Conservation (phyloP, 305 asterid species). For the Fraxinus baroniana region DNA sequence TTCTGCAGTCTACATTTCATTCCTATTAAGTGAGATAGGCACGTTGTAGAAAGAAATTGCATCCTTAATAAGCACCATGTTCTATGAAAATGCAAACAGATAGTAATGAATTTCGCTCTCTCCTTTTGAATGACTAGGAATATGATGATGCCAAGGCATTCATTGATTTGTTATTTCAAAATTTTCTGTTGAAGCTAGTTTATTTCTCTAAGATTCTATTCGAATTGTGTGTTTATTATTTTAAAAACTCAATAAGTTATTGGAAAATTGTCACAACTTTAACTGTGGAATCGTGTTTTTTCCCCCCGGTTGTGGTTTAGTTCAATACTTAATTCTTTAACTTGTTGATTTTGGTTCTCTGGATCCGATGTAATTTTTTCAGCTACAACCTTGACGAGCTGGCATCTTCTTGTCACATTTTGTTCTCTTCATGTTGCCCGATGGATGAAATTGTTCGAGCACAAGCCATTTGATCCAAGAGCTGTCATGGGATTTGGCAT, state of each 20-base stretch:
- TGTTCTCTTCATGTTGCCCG: conserved; percentile 77
- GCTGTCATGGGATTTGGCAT: conserved; percentile 81
- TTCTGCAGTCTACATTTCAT: neutral
- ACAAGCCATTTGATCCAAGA: conserved; percentile 80
- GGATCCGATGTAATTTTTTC: conserved; percentile 30
- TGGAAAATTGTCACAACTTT: neutral
- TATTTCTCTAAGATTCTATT: neutral
- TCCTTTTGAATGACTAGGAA: neutral
- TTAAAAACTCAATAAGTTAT: neutral
- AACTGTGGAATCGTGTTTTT: neutral
- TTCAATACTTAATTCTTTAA: conserved; percentile 15
- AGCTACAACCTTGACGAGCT: conserved; percentile 86
- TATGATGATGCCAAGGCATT: neutral
- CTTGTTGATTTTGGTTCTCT: conserved; percentile 23
- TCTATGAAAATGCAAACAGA: neutral
- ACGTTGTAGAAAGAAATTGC: neutral
- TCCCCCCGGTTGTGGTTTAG: neutral
- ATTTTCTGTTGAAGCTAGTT: neutral
- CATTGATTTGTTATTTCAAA: neutral
- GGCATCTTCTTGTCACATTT: conserved; percentile 89
- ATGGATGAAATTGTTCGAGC: conserved; percentile 72
- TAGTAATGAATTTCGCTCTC: neutral
- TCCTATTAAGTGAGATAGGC: neutral
- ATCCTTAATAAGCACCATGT: neutral
- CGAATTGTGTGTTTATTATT: neutral